phyloP scores from a whole-genome alignment of 306 rosid species.

The Chamaecrista fasciculata region DNA sequence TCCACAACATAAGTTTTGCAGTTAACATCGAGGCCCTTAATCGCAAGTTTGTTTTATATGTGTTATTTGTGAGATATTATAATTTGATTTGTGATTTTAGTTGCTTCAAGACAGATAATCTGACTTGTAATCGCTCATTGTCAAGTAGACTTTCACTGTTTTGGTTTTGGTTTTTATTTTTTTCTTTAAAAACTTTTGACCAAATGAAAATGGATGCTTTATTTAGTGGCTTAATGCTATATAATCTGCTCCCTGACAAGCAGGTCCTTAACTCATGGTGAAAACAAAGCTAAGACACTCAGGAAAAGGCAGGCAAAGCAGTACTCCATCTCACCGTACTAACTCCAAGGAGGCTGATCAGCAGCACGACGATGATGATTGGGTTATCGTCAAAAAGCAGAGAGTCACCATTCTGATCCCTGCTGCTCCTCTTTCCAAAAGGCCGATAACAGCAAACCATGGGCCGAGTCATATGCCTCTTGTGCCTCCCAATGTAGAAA shows the following conservation, averaged over 20 bases:
- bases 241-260: slow-evolving; percentile 23
- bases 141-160: background rate
- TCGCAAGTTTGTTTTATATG: slow-evolving; percentile 11
- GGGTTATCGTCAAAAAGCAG: slow-evolving; percentile 90
- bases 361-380: slow-evolving; percentile 45
- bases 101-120: background rate
- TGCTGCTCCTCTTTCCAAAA: slow-evolving; percentile 40
- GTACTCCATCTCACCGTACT: slow-evolving; percentile 27
- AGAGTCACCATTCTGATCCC: slow-evolving; percentile 74
- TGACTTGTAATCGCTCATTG: slow-evolving; percentile 3
- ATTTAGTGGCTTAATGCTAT: slow-evolving; percentile 21
- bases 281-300: slow-evolving; percentile 55
- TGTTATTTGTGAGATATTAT: background rate
- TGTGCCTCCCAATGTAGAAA: slow-evolving; percentile 33
- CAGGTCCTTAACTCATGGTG: slow-evolving; percentile 57
- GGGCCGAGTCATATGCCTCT: slow-evolving; percentile 48
- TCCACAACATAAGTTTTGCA: background rate
- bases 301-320: slow-evolving; percentile 37
- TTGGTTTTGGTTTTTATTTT: background rate
- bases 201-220: no score
- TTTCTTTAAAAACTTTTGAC: slow-evolving; percentile 15
- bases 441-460: slow-evolving; percentile 31
- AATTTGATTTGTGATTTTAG: slow-evolving; percentile 8
- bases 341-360: slow-evolving; percentile 39
- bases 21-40: slow-evolving; percentile 2